These are phyloP conservation scores for Violaceomyces palustris DNA, from an alignment of 1,284 basidiomycete genomes.

Conservation along the genomic window DNA sequence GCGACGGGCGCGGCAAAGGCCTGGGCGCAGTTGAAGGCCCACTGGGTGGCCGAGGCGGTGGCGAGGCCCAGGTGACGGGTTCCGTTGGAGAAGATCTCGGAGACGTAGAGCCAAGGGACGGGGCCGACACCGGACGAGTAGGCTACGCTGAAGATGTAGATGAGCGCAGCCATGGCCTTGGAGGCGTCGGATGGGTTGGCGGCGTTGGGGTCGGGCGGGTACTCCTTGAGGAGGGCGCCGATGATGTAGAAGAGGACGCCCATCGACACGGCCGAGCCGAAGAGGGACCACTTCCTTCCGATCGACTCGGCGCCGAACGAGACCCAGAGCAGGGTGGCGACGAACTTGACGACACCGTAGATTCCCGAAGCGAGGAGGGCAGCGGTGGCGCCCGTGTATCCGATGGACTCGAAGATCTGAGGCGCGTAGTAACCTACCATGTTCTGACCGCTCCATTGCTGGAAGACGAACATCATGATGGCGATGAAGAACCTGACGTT, in stretches of 20 bases:
- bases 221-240: conserved; percentile 5
- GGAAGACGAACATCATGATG: conserved; percentile 51
- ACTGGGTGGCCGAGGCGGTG: conserved; percentile 54
- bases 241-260: conserved; percentile 9
- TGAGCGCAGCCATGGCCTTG: conserved; percentile 3
- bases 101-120: conserved; percentile 34
- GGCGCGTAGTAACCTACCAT: conserved; percentile 36
- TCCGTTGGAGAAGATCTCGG: conserved; percentile 55
- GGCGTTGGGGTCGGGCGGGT: conserved; percentile 1
- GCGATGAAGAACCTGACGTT: conserved; percentile 54
- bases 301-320: conserved; percentile 21
- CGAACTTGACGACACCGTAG: conserved; percentile 55
- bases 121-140: conserved; percentile 1
- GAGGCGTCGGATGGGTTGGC: not conserved
- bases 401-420: conserved; percentile 52
- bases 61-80: conserved; percentile 54
- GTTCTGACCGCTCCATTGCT: conserved; percentile 55
- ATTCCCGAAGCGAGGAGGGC: conserved; percentile 56
- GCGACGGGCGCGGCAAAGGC: conserved; percentile 54
- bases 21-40: conserved; percentile 54
- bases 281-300: conserved; percentile 47
- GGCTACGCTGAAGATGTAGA: conserved; percentile 1
- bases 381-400: conserved; percentile 54
- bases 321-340: conserved; percentile 19
- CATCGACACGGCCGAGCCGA: conserved; percentile 9